These are phyloP conservation scores for Boletus tomentosulus DNA, from an alignment of 768 basidiomycete species.

Conservation along the genomic window DNA sequence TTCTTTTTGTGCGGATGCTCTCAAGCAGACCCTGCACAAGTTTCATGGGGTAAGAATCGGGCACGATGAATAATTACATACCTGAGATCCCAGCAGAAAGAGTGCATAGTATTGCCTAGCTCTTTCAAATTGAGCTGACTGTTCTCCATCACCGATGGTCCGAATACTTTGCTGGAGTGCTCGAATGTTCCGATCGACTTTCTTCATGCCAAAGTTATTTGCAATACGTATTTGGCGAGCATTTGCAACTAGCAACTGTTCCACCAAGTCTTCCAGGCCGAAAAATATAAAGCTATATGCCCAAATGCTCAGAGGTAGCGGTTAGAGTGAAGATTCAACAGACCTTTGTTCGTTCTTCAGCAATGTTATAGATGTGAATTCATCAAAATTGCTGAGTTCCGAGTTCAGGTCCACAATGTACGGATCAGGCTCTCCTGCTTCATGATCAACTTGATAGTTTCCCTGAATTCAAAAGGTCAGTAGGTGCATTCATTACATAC, in stretches of 20 bases:
- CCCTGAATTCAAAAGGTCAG: constrained; percentile 48
- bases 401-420: constrained; percentile 82
- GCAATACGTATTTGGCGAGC: constrained; percentile 66
- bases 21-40: constrained; percentile 71
- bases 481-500: not conserved
- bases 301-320: not conserved
- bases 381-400: constrained; percentile 74
- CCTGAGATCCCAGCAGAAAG: constrained; percentile 71
- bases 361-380: constrained; percentile 57
- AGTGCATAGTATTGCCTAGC: constrained; percentile 80
- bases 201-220: constrained; percentile 76
- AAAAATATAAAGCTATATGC: constrained; percentile 75
- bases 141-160: constrained; percentile 58
- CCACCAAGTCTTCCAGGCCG: constrained; percentile 82
- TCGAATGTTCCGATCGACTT: constrained; percentile 84
- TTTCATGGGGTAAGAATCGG: not conserved
- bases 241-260: constrained; percentile 72
- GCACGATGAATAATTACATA: constrained; percentile 30
- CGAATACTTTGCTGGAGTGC: constrained; percentile 91
- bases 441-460: constrained; percentile 76
- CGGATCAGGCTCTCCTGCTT: constrained; percentile 88
- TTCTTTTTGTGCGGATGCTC: constrained; percentile 53
- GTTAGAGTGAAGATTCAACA: constrained; percentile 23
- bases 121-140: constrained; percentile 66
- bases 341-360: constrained; percentile 65